Base-by-base conservation (phyloP, 140 eudicot genomes). In the Ambrosia hybrid region DNA sequence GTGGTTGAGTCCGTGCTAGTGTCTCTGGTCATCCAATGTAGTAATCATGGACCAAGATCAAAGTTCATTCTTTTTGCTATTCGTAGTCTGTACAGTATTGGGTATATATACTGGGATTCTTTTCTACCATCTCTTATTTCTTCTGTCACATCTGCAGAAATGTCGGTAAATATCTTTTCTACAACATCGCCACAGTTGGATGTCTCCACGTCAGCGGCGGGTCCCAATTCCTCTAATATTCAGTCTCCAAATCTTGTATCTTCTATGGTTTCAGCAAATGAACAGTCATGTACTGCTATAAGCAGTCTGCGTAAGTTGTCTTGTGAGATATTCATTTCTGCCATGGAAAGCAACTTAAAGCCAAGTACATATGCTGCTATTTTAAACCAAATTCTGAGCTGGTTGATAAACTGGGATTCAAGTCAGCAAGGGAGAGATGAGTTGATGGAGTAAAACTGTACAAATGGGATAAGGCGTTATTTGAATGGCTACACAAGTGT, bases 91-190 rank as follows among this genome's bases (percentile, higher is more conserved):
- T 88, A 85, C 85, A 74, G 83, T 72, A 82, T 85, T 70, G 88
- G 87, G 71, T 82, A 67, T 81, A 85, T 91, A 78, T 56, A 82
- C 17, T 86, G 95, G 95, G 97, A 91, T 80, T 74, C 95, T 21
- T 84, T 91, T 81, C 76, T 91, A 73, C 88, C 95, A 2, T 91
- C 87, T 68, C 95, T 91, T 82, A 95, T 91, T 64, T 85, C 90
- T 65, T 82, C 95, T 34, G 90, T 83, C 73, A 80, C 90, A 60
- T 79, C 95, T 57, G 90, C 88, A 17, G 96, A 90, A 78, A 59
- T 73, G 53, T 79, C 94, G 2, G 53, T 48, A 6, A 48, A 48
- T 48, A 48, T 48, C 53, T 48, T 48, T 48, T 48, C 53, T 10
- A 48, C 53, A 48, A 48, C 53, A 8, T 48, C n/a, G 3, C 53